Evolutionary conservation across 345 rosid species (phyloP).

Genomic region (Anacardium occidentale): DNA sequence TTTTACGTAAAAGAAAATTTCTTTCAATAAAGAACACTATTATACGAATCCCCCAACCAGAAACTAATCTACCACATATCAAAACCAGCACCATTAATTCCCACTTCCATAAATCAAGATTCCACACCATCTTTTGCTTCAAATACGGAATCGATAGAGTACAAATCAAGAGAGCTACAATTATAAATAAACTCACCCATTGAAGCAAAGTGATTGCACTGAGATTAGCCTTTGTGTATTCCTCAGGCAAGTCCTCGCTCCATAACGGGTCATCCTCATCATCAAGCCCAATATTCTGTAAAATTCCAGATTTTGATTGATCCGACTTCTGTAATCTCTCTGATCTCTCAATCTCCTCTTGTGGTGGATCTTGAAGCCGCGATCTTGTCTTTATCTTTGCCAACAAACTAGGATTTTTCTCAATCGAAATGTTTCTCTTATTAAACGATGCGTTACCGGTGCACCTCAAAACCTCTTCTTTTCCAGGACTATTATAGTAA

Average conservation of each 20-base stretch:
- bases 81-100: conserved; percentile 67
- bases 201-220: conserved; percentile 50
- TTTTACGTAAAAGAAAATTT: conserved; percentile 67
- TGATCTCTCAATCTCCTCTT: conserved; percentile 36
- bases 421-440: conserved; percentile 29
- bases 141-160: conserved; percentile 43
- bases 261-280: conserved; percentile 77
- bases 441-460: conserved; percentile 46
- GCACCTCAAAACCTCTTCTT: conserved; percentile 44
- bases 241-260: conserved; percentile 72
- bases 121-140: conserved; percentile 37
- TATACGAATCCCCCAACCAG: conserved; percentile 84
- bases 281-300: conserved; percentile 34
- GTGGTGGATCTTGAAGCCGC: conserved; percentile 69
- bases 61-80: conserved; percentile 79
- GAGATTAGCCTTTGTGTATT: conserved; percentile 41
- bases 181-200: conserved; percentile 63
- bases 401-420: conserved; percentile 38
- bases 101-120: conserved; percentile 89
- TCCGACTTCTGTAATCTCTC: conserved; percentile 50
- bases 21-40: conserved; percentile 76
- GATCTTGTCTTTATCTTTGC: conserved; percentile 48
- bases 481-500: neutral
- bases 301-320: conserved; percentile 48
- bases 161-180: conserved; percentile 47